Conservation (phyloP, 2,329 filamentous ascomycete species). For the Talaromyces pinophilus region DNA sequence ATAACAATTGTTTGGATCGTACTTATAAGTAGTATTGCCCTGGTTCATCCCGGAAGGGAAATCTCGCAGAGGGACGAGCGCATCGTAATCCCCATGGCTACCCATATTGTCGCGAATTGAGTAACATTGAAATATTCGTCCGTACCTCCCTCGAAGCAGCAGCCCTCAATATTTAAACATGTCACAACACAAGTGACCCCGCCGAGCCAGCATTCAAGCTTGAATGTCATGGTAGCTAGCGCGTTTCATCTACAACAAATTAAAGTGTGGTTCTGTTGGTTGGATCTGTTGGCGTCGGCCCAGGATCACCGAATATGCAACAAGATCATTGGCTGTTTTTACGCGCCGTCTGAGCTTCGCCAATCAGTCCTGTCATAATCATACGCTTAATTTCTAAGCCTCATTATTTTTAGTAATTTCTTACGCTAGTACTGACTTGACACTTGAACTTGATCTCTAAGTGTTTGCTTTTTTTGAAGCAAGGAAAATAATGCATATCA, state of each 20-base stretch:
- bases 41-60: not conserved
- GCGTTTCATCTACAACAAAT: conserved; percentile 8
- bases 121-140: too few species aligned
- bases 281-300: not conserved
- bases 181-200: not conserved
- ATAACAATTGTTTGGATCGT: not conserved
- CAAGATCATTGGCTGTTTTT: not conserved
- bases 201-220: not conserved
- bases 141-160: not conserved
- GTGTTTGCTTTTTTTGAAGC: too few species aligned
- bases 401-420: not conserved
- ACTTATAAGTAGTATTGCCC: not conserved
- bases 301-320: too few species aligned
- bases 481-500: not conserved
- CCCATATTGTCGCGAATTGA: not conserved
- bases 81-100: not conserved
- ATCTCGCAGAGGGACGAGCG: not conserved
- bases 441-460: too few species aligned
- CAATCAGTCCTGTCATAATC: not conserved
- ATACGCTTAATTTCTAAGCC: not conserved
- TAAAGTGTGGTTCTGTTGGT: not conserved
- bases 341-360: not conserved
- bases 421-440: not conserved
- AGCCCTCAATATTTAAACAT: not conserved
- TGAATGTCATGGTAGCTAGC: not conserved